phyloP scores from a whole-genome alignment of 2,329 filamentous ascomycete species.

The Chaetothyriales sp. region DNA sequence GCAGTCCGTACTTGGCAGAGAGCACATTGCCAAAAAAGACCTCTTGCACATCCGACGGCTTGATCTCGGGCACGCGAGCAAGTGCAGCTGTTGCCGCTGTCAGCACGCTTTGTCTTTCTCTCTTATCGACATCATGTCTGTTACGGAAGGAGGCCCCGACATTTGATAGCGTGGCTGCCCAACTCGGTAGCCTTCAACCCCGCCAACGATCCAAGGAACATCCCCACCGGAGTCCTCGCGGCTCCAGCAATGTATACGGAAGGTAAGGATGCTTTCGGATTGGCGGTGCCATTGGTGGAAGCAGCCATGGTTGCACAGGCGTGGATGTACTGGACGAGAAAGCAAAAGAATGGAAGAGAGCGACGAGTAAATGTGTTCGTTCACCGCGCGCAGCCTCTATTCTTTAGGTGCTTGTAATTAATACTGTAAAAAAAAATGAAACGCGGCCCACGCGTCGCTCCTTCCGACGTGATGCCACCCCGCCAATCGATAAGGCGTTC shows the following conservation, averaged over 20 bases:
- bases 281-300: constrained; percentile 12
- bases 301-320: constrained; percentile 5
- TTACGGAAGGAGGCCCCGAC: constrained; percentile 35
- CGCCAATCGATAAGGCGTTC: background rate
- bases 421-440: background rate
- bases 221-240: constrained; percentile 79
- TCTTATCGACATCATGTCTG: background rate
- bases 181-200: constrained; percentile 76
- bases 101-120: background rate
- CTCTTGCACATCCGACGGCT: constrained; percentile 81
- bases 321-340: background rate
- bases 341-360: background rate
- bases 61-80: constrained; percentile 71
- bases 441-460: background rate
- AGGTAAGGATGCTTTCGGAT: constrained; percentile 42
- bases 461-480: background rate
- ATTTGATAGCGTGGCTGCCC: constrained; percentile 83
- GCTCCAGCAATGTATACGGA: constrained; percentile 93
- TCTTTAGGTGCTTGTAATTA: background rate
- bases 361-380: background rate
- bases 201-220: constrained; percentile 89
- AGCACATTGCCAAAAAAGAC: constrained; percentile 98
- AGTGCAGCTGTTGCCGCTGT: constrained; percentile 47
- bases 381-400: background rate
- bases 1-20: constrained; percentile 61